Conservation (phyloP, 768 basidiomycete genomes). For the Panaeolus cyanescens region DNA sequence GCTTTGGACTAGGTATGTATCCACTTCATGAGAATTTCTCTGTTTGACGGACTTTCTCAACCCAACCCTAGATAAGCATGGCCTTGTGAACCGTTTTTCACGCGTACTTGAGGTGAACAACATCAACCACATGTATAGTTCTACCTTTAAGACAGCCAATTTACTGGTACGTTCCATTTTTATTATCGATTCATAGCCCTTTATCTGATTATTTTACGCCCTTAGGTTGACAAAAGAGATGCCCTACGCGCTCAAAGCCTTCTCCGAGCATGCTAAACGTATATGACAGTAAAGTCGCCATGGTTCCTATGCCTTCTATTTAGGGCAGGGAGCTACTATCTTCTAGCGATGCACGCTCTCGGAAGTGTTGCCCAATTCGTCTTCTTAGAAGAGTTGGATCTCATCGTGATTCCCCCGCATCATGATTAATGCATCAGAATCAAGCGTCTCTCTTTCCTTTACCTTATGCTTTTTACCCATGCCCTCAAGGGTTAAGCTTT, state of each 20-base stretch:
- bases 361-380: neutral
- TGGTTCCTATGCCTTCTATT: neutral
- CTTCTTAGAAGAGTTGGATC: neutral
- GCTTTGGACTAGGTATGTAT: slow-evolving; percentile 66
- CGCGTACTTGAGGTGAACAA: slow-evolving; percentile 69
- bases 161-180: slow-evolving; percentile 51
- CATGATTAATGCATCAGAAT: neutral
- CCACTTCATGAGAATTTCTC: slow-evolving; percentile 1
- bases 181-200: slow-evolving; percentile 13
- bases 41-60: neutral
- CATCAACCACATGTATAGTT: slow-evolving; percentile 84
- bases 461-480: neutral
- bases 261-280: slow-evolving; percentile 49
- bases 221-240: slow-evolving; percentile 59
- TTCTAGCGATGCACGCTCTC: neutral
- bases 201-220: neutral
- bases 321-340: neutral
- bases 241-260: slow-evolving; percentile 57
- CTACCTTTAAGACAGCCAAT: slow-evolving; percentile 84
- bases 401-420: neutral
- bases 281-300: neutral
- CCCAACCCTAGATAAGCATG: slow-evolving; percentile 61
- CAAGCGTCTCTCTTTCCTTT: neutral
- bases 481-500: neutral
- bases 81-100: slow-evolving; percentile 77